These are phyloP conservation scores for Lipomyces sp. DNA, from an alignment of 805 yeast genomes.

Conservation along the genomic window DNA sequence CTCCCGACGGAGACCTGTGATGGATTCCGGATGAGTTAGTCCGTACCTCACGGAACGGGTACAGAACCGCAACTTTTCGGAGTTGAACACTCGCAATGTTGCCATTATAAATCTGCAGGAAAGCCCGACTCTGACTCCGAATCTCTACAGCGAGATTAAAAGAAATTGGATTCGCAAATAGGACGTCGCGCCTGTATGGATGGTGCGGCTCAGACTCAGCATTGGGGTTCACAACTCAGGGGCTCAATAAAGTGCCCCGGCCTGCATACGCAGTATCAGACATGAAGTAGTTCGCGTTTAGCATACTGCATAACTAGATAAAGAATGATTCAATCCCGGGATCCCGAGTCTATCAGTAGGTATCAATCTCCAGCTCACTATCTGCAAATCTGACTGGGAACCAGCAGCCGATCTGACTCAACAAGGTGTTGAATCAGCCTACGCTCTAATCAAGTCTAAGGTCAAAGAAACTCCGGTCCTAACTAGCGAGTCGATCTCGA, in stretches of 20 bases:
- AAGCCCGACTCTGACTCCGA: background rate
- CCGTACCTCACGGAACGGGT: background rate
- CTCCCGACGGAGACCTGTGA: constrained; percentile 4
- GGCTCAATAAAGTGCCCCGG: too few relatives aligned
- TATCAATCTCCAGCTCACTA: background rate
- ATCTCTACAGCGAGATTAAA: background rate
- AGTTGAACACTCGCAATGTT: background rate
- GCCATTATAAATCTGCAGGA: background rate
- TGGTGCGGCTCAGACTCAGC: too few relatives aligned
- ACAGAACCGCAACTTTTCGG: background rate
- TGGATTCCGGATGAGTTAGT: background rate
- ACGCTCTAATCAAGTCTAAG: constrained; percentile 11
- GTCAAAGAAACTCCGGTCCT: constrained; percentile 25
- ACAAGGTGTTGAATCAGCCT: constrained; percentile 22
- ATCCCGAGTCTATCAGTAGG: background rate
- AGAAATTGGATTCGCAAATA: too few relatives aligned
- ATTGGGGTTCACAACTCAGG: too few relatives aligned
- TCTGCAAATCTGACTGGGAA: background rate
- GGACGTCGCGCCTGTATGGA: too few relatives aligned
- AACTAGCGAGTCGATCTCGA: constrained; percentile 22
- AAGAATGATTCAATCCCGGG: constrained; percentile 7
- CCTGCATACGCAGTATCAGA: too few relatives aligned
- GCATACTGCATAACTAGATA: background rate
- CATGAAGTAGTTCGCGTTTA: background rate
- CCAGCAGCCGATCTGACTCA: constrained; percentile 11